phyloP scores from a whole-genome alignment of 306 rosid genomes.

The Senna siamea region DNA sequence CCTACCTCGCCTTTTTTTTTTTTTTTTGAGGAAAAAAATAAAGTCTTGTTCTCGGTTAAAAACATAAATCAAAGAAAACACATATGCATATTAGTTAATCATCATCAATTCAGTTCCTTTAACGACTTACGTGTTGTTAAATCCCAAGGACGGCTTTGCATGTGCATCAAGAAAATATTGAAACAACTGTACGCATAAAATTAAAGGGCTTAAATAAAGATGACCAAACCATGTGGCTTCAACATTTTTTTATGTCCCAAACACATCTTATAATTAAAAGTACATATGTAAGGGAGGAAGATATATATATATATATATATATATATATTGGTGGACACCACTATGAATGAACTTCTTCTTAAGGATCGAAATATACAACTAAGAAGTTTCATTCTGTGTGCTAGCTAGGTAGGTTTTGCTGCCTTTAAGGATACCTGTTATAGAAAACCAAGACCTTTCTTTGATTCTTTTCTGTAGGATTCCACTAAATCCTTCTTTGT shows the following conservation, averaged over 20 bases:
- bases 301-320: too few relatives aligned
- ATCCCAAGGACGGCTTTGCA: conserved; percentile 34
- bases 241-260: conserved; percentile 37
- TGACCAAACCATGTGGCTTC: conserved; percentile 62
- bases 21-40: background rate
- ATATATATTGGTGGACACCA: conserved; percentile 38
- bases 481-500: conserved; percentile 46
- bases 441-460: conserved; percentile 37
- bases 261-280: conserved; percentile 33
- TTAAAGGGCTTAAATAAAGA: conserved; percentile 35
- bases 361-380: conserved; percentile 19
- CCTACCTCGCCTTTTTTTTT: conserved; percentile 14
- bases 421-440: conserved; percentile 68
- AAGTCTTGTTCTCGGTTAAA: background rate
- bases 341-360: conserved; percentile 16
- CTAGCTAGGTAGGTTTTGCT: conserved; percentile 41
- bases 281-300: conserved; percentile 22
- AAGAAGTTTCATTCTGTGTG: conserved; percentile 35
- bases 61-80: background rate
- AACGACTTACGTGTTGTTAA: conserved; percentile 3
- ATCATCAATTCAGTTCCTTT: background rate
- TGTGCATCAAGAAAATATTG: conserved; percentile 21
- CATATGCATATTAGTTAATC: background rate
- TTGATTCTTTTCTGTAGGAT: conserved; percentile 49
- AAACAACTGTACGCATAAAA: conserved; percentile 29